Base-by-base conservation (phyloP, 1,139 yeast species). In the Nakaseomyces nivariensis region DNA sequence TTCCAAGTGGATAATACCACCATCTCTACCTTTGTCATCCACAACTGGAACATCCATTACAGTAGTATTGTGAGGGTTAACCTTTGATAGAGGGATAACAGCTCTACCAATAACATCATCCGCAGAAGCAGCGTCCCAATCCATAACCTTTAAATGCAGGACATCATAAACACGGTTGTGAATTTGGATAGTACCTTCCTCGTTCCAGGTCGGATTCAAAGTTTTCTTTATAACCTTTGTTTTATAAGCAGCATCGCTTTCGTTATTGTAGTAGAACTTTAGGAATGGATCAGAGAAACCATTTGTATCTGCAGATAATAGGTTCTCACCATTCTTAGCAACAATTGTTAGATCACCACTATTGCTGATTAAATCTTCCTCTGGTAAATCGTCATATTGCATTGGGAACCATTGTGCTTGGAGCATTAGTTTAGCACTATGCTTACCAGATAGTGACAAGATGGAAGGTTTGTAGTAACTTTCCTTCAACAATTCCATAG, bases 271-370 rank as follows among this genome's bases (percentile, higher is more conserved):
- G 60, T 69, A 78, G 52, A 87, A 75, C 60, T 81, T 77, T 52
- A 82, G 75, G 63, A 81, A 92, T 53, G 99, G 99, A 68, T 92
- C 99, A 7, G 96, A 87, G 64, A 84, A 85, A 49, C 97, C 97
- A 57, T 85, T 83, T 29, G 87, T 73, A 67, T 92, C 99, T 27
- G 92, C 94, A 11, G 96, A 75, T 47, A 84, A 78, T 54, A 94
- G 75, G 48, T 78, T 78, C n/a, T 75, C 75, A 3, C 94, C 97
- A 50, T 74, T 74, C 47, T 81, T 58, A 11, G 86, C 75, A 37
- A 76, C 78, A 34, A 89, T 74, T n/a, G 75, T 73, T 55, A 90
- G 70, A 34, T 72, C 72, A 66, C 99, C 99, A 55, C 82, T 75
- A 64, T 89, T 86, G 49, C 83, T 77, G 55, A 82, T 77, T 47